Evolutionary conservation across 2,329 filamentous ascomycete genomes (phyloP).

Genomic region (Clonostachys solani): DNA sequence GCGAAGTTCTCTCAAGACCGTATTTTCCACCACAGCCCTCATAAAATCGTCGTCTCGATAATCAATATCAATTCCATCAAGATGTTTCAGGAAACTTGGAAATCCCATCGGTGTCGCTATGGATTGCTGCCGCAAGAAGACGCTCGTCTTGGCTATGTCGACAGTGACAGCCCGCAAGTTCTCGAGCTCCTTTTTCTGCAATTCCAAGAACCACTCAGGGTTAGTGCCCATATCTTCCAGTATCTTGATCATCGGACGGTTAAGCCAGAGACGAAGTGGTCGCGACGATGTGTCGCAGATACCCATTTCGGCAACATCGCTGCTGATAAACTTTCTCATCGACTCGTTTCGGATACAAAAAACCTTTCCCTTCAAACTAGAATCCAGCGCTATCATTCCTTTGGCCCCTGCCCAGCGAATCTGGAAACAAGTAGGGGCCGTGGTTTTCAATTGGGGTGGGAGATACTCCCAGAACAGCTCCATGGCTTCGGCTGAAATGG

Average conservation of each 20-base stretch:
- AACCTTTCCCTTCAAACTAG: slow-evolving; percentile 47
- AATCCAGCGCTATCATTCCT: slow-evolving; percentile 72
- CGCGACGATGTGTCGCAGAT: slow-evolving; percentile 68
- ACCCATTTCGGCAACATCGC: slow-evolving; percentile 52
- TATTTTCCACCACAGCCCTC: slow-evolving; percentile 64
- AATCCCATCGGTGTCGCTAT: slow-evolving; percentile 59
- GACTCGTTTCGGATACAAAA: slow-evolving; percentile 62
- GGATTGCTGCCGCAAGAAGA: slow-evolving; percentile 58
- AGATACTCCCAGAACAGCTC: slow-evolving; percentile 54
- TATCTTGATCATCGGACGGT: slow-evolving; percentile 81
- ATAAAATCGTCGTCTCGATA: slow-evolving; percentile 69
- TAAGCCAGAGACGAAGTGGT: slow-evolving; percentile 67
- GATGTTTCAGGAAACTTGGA: slow-evolving; percentile 54
- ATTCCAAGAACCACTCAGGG: slow-evolving; percentile 52
- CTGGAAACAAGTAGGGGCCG: slow-evolving; percentile 64
- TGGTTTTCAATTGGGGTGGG: slow-evolving; percentile 28
- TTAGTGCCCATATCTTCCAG: slow-evolving; percentile 71
- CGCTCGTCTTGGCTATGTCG: slow-evolving; percentile 56
- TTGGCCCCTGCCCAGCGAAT: slow-evolving; percentile 73
- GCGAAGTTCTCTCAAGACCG: slow-evolving; percentile 66
- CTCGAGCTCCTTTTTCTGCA: slow-evolving; percentile 61
- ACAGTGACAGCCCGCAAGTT: slow-evolving; percentile 55
- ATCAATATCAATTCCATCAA: slow-evolving; percentile 54
- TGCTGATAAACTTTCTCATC: slow-evolving; percentile 74
- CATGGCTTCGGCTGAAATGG: slow-evolving; percentile 58